Base-by-base conservation (phyloP, 2,329 filamentous ascomycete species). In the Cytospora piceicola region DNA sequence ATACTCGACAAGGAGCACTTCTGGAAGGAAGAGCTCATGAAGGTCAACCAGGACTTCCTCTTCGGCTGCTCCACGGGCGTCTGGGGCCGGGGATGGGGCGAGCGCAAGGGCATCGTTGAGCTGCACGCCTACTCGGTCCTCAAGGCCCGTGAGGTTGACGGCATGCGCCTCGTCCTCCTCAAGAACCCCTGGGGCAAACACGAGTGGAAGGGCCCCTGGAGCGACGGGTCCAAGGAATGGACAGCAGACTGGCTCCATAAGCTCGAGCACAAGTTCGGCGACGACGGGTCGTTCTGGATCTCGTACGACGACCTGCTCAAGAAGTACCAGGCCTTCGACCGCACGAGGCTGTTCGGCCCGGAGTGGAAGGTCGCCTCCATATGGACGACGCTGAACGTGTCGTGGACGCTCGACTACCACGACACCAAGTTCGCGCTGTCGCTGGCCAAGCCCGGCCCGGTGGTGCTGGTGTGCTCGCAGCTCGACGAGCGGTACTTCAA, bases 1-100 rank as follows among this genome's bases (percentile, higher is more conserved):
- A 91, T 93, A 42, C 82, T 93, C 4, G 89, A 95, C 73, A 90
- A 90, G 66, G 89, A 96, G 59, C 84, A 87, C 27, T 96, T 96
- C 74, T 96, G 93, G 93, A 86, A 84, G 1, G 88, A 94, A 46
- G 91, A 95, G 74, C 83, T 96, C 29, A 86, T 89, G 76, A 88
- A 90, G 68, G 91, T 93, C 65, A 95, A 96, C 74, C 79, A 92
- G 63, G 89, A 92, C 59, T 96, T 95, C 71, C 78, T 92, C 9
- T 92, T 92, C 71, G 89, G 89, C n/a, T 91, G 88, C 71, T 85
- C 83, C 0, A 87, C 85, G 0, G 89, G 89, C 12, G 78, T 89
- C 30, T 82, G 90, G 63, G 87, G 87, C 53, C 82, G 82, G 36
- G 87, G 87, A 1, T 88, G 87, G 64, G 87, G 88, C 4, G 78